Base-by-base conservation (phyloP, 306 rosid species). In the Leucaena leucocephala region DNA sequence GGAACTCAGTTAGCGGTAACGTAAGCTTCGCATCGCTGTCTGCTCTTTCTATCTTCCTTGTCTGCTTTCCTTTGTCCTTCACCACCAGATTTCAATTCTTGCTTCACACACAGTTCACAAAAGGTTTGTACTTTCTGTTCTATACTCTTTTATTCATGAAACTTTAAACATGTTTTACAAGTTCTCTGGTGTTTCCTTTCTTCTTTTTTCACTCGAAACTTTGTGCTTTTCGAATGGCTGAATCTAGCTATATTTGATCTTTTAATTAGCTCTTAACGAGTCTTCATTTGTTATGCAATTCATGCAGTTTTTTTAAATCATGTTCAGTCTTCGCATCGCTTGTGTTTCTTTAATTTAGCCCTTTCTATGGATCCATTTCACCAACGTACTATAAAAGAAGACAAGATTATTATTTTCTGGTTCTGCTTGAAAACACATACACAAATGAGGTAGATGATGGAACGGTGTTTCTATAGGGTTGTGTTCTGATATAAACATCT, bases 11-110 rank as follows among this genome's bases (percentile, higher is more conserved):
- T 15, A 68, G 22, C 46, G 8, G 72, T 72, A 84, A 82, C 84
- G 87, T 76, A 86, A 84, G 80, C 64, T 42, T 79, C 72, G 69
- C 79, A 84, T 79, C 70, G 61, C 77, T 86, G 75, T 84, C 86
- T 88, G 79, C 85, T 71, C 75, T 39, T 76, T 64, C 76, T 55
- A 1, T 63, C 46, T 68, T 84, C 82, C 84, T 27, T 82, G 86
- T 86, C 86, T 73, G 36, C 75, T 85, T 86, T 85, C 82, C 82
- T 77, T 85, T 86, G 85, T 84, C 81, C 42, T 68, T 5, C 66
- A 79, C 85, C 64, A 7, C 52, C 14, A 3, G 27, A 27, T 17
- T 61, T 68, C 85, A 63, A 2, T 15, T 68, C 45, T 65, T 61
- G 54, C 82, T 27, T 27, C 71, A 78, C 82, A 54, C 78, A 76